Base-by-base conservation (phyloP, 2,329 filamentous ascomycete genomes). In the Macrophomina phaseolina region DNA sequence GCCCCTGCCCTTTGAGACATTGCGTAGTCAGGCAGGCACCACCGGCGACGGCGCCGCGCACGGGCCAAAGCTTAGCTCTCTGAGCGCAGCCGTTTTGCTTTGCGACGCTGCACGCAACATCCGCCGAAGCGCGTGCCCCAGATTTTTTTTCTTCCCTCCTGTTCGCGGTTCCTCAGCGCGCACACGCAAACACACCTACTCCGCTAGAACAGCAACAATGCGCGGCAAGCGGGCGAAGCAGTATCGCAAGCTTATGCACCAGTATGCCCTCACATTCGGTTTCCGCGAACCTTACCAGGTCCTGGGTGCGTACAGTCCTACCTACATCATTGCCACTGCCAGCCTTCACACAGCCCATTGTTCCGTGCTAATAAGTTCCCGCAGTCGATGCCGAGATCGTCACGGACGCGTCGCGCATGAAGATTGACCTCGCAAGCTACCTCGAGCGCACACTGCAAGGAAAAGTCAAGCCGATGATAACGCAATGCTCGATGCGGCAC, bases 201-300 rank as follows among this genome's bases (percentile, higher is more conserved):
- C 52, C 34, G 38, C 18, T 11, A 9, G 51, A 14, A n/a, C 46
- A 74, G 77, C 71, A 78, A 85, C 73, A 58, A 91, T 90, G 87
- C 84, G 88, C 74, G 89, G 88, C 64, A 92, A 91, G 80, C 84
- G 87, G 68, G 85, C 83, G 49, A 90, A 91, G 80, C 89, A 90
- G 73, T 93, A 93, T 78, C 88, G 90, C 76, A 97, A 97, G 88
- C 89, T 97, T 75, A 96, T 99, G 90, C 90, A 93, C 80, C 90
- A 94, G 76, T 97, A 94, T 85, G 89, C 90, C 76, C 86, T 94
- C 78, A 89, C 89, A 68, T 97, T 97, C 77, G 90, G 91, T 68
- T 97, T 97, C 79, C 92, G 94, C 72, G 91, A 95, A 81, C 93
- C 95, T 11, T 98, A 97, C 81, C 95, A 98, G 81, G 90, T 97